Base-by-base conservation (phyloP, 2,329 filamentous ascomycete genomes). In the Colletotrichum aenigma region DNA sequence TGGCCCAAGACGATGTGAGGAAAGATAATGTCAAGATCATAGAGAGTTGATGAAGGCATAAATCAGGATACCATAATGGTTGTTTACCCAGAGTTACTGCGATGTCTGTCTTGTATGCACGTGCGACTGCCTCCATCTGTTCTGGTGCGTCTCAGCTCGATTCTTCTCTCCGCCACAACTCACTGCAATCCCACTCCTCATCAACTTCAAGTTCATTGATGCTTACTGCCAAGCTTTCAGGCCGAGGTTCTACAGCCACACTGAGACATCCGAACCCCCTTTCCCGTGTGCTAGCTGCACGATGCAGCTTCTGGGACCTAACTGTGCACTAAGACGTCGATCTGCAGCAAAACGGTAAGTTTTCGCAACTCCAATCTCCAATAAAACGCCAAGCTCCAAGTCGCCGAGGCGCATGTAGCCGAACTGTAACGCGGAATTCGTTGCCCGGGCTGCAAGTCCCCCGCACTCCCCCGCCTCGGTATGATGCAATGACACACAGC, bases 391-490 rank as follows among this genome's bases (percentile, higher is more conserved):
- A 52, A 52, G 13, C 6, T 24, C 10, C 43, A 52, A 52, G 43
- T 52, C 43, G n/a, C 43, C 43, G 43, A 52, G 43, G 43, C 43
- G 28, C 36, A 28, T 24, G 68, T 48, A 66, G 30, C 61, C 61
- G 21, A 21, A 13, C 28, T 24, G 60, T 52, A 36, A 38, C 32
- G 56, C 72, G 72, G 72, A 75, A 71, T 52, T 71, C 72, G 61
- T 75, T 75, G 68, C 52, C 72, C 72, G 72, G 61, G 52, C 28
- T 66, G 66, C 66, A 38, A 26, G 65, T 67, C 61, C 72, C 72
- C 72, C 72, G 72, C 72, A 75, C 52, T 66, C 61, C 58, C 71
- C 72, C 72, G 65, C 68, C 72, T 60, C 21, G n/a, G 62, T 71
- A 74, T 74, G 72, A 71, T 71, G 68, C 72, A 74, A 74, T 71